Conservation (phyloP, 2,329 filamentous ascomycete species). For the Aspergillus sp. region DNA sequence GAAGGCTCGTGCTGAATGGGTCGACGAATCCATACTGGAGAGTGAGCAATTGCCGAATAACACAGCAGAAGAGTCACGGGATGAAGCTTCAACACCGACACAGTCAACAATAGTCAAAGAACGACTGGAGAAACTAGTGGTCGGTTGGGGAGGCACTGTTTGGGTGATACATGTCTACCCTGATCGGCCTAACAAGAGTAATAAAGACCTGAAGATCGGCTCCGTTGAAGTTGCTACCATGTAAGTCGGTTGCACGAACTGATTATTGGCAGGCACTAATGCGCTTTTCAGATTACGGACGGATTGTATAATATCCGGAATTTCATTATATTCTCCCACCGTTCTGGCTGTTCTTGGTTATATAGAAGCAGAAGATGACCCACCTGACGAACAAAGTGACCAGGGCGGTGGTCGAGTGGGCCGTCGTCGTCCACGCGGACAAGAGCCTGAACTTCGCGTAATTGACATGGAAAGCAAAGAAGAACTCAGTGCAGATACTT, state of each 20-base stretch:
- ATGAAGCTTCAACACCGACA: conserved; percentile 42
- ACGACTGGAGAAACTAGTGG: conserved; percentile 71
- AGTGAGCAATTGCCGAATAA: conserved; percentile 58
- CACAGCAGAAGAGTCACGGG: conserved; percentile 26
- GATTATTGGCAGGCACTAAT: conserved; percentile 26
- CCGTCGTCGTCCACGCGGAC: conserved; percentile 71
- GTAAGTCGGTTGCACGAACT: conserved; percentile 54
- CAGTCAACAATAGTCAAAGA: conserved; percentile 44
- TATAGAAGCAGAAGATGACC: conserved; percentile 69
- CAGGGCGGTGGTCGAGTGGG: conserved; percentile 57
- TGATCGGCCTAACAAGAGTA: conserved; percentile 66
- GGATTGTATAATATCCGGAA: conserved; percentile 96
- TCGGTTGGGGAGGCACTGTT: conserved; percentile 94
- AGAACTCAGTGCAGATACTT: conserved; percentile 81
- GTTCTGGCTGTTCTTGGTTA: conserved; percentile 90
- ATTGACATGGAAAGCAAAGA: conserved; percentile 83
- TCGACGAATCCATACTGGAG: conserved; percentile 80
- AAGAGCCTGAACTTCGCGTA: conserved; percentile 83
- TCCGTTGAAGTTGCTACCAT: conserved; percentile 89
- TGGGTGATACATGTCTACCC: conserved; percentile 94
- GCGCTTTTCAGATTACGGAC: conserved; percentile 70
- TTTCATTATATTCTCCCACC: conserved; percentile 92
- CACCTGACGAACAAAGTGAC: conserved; percentile 54
- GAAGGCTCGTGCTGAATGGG: conserved; percentile 91
- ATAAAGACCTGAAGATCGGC: conserved; percentile 70